A percentile compares a stretch with the other conserved stretches of the same genome.
phyloP scores from a whole-genome alignment of 306 rosid species.

The Calophaca sinica region DNA sequence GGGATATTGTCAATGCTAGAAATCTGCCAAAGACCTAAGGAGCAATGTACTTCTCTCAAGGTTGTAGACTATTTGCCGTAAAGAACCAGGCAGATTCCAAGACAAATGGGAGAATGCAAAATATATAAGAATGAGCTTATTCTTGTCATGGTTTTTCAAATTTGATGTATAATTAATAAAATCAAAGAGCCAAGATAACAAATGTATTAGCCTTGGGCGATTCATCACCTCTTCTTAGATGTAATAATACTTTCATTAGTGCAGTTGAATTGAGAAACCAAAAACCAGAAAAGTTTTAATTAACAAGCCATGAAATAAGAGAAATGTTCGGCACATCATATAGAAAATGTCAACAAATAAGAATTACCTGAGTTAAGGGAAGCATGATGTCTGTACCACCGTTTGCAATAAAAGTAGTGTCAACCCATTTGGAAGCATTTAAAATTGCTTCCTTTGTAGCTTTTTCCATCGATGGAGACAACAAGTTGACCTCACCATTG shows the following conservation, averaged over 20 bases:
- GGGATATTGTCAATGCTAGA: conserved; percentile 23
- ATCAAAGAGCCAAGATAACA: conserved; percentile 26
- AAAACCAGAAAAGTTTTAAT: conserved; percentile 1
- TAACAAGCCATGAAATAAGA: conserved; percentile 34
- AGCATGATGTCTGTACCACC: conserved; percentile 86
- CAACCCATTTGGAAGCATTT: conserved; percentile 74
- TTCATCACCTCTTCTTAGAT: conserved; percentile 30
- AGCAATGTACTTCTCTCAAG: neutral
- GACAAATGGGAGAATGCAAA: conserved; percentile 1
- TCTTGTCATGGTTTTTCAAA: neutral
- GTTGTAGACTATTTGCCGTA: neutral
- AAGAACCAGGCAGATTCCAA: conserved; percentile 26
- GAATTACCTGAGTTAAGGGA: conserved; percentile 78
- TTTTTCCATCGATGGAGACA: conserved; percentile 73
- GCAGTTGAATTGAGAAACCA: conserved; percentile 31
- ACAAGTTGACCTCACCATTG: conserved; percentile 60
- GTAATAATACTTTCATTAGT: conserved; percentile 7
- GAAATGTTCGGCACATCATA: conserved; percentile 20
- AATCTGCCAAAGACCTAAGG: conserved; percentile 30
- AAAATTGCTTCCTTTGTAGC: conserved; percentile 66
- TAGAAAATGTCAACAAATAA: conserved; percentile 20
- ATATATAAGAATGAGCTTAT: conserved; percentile 12
- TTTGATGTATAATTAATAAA: conserved; percentile 21
- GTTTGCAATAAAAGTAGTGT: conserved; percentile 56
- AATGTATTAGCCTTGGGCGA: neutral